Percentiles rank a stretch among this genome's conserved stretches.
These are phyloP conservation scores for Grosmannia serpens DNA, from an alignment of 2,329 filamentous ascomycete species.

Conservation along the genomic window DNA sequence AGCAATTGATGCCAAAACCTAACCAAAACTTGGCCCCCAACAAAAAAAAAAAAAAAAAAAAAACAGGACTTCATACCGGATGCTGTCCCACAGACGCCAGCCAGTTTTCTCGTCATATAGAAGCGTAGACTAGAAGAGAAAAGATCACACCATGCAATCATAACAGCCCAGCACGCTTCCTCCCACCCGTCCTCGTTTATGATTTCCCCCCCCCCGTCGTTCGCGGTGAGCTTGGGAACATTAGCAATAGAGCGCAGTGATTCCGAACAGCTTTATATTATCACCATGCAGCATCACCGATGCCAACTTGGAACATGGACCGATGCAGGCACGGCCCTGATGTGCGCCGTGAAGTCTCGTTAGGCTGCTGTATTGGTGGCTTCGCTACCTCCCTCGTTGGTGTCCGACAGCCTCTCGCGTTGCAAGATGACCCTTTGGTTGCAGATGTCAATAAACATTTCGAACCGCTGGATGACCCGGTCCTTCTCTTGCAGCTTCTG, in stretches of 20 bases:
- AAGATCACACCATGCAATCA: neutral
- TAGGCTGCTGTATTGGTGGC: neutral
- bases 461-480: constrained; percentile 49
- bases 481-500: constrained; percentile 52
- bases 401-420: constrained; percentile 36
- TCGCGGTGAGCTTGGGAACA: neutral
- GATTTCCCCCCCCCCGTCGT: neutral
- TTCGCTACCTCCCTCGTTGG: constrained; percentile 14
- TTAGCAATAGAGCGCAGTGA: neutral
- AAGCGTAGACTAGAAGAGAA: neutral
- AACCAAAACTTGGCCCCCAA: neutral
- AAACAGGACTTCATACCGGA: neutral
- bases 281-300: neutral
- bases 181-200: neutral
- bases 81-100: constrained; percentile 1
- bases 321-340: neutral
- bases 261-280: no score
- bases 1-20: neutral
- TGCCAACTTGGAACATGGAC: neutral
- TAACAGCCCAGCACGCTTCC: neutral
- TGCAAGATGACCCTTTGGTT: constrained; percentile 56
- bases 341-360: neutral
- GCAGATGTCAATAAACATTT: constrained; percentile 60
- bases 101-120: neutral
- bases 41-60: neutral